Percentiles rank a stretch among this genome's conserved stretches.
Conservation (phyloP, 257 asterid genomes). For the Thymus quinquecostatus region DNA sequence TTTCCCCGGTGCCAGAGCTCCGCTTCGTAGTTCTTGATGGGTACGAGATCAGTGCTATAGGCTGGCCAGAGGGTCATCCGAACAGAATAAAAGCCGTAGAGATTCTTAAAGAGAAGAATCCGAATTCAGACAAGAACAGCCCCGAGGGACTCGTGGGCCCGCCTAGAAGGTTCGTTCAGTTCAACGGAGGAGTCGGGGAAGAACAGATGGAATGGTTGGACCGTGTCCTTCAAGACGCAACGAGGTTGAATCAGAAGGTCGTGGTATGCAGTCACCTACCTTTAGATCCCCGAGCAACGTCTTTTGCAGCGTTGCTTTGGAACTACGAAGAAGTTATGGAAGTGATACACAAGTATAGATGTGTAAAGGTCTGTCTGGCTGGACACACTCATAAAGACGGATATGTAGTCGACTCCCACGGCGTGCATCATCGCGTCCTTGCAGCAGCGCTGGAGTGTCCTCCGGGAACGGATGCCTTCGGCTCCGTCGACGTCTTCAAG, state of each 20-base stretch:
- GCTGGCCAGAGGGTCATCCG: conserved; percentile 85
- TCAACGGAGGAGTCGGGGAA: conserved; percentile 85
- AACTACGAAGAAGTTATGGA: conserved; percentile 88
- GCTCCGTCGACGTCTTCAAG: conserved; percentile 60
- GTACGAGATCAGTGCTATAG: conserved; percentile 82
- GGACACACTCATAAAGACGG: conserved; percentile 92
- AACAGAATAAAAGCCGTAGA: conserved; percentile 58
- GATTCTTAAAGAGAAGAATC: conserved; percentile 69
- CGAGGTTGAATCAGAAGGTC: conserved; percentile 65
- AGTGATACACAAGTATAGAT: conserved; percentile 67
- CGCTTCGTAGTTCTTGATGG: conserved; percentile 86
- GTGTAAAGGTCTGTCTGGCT: conserved; percentile 83
- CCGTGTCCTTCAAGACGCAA: conserved; percentile 62
- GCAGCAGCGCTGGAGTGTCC: conserved; percentile 97
- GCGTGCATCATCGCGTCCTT: conserved; percentile 84
- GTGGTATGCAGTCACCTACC: conserved; percentile 85
- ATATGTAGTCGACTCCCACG: conserved; percentile 65
- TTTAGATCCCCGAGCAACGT: conserved; percentile 59
- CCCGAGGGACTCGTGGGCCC: conserved; percentile 79
- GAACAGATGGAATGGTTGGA: conserved; percentile 90
- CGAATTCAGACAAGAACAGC: conserved; percentile 82
- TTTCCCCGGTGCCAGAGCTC: conserved; percentile 74
- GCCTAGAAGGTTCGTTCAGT: conserved; percentile 84
- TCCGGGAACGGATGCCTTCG: conserved; percentile 79
- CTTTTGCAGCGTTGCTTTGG: conserved; percentile 71